Evolutionary conservation across 331 rosid genomes (phyloP), one percentile per base, ranked within the genome.

Genomic region (Rosa hybrid): DNA sequence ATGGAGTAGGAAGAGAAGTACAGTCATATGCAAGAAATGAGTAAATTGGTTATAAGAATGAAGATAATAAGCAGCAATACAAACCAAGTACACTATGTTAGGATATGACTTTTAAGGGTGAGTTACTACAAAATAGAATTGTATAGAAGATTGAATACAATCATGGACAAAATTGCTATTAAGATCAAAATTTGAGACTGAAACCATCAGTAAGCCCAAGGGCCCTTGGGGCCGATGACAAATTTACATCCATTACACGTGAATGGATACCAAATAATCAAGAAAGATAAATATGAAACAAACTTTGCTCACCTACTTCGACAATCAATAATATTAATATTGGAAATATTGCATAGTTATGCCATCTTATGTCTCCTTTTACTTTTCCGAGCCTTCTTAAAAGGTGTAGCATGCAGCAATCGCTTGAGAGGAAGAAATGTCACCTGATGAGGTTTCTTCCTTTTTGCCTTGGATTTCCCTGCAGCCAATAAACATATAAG

Each of bases 351-450:
- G 67, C 38, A 69, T 17, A 59, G 71, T 82, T 79, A 85, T 25
- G 71, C 72, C 75, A 34, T 75, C 76, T 77, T 84, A 20, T 78
- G 75, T 83, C 75, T 78, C 72, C 77, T 81, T 88, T 85, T 85
- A 30, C 48, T 72, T 84, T 80, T 91, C 78, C 60, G 78, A 71
- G 84, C 77, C 88, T 83, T 92, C 88, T 94, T 92, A 73, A 90
- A 86, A 41, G 89, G 41, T 23, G 49, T 44, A 46, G 72, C 65
- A 86, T 75, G 85, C 82, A 86, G 54, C 82, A 88, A 75, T 4
- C 81, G 90, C 88, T 77, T 91, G 56, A 88, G 88, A 76, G 92
- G 94, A 82, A 81, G 64, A 39, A 73, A 7, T 53, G 72, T 38
- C 6, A 76, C 80, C 53, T 48, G 81, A 54, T 67, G 83, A 70